Percentiles rank a stretch among this genome's conserved stretches.
These are phyloP conservation scores for Metarhizium humberi DNA, from an alignment of 2,329 filamentous ascomycete species.

Conservation along the genomic window DNA sequence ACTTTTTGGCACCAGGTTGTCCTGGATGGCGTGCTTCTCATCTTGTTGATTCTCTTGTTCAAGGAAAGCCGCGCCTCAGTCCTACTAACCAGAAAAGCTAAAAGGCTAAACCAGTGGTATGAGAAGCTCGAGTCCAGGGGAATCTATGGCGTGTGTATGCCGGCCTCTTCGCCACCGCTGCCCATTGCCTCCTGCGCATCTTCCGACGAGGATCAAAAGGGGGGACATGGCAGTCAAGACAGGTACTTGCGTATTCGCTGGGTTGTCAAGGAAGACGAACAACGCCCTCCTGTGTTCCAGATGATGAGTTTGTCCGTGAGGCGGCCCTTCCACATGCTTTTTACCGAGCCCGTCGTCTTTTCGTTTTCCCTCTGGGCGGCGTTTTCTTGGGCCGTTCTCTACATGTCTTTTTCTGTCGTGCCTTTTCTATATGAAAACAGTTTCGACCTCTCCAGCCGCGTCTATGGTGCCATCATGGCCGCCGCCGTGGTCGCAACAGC, in stretches of 20 bases:
- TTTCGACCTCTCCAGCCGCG: slow-evolving; percentile 58
- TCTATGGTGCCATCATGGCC: slow-evolving; percentile 65
- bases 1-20: slow-evolving; percentile 83
- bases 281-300: slow-evolving; percentile 54
- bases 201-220: neutral
- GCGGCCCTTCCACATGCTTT: slow-evolving; percentile 68
- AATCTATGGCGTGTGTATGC: slow-evolving; percentile 36
- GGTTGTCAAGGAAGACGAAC: slow-evolving; percentile 71
- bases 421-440: slow-evolving; percentile 62
- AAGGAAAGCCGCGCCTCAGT: slow-evolving; percentile 77
- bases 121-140: slow-evolving; percentile 60
- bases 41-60: slow-evolving; percentile 60
- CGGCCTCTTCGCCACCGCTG: slow-evolving; percentile 3
- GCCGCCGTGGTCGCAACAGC: slow-evolving; percentile 57
- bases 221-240: neutral
- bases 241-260: slow-evolving; percentile 54
- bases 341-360: slow-evolving; percentile 71
- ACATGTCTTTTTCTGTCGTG: slow-evolving; percentile 73
- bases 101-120: slow-evolving; percentile 69
- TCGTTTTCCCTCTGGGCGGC: slow-evolving; percentile 85
- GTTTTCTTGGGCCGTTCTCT: slow-evolving; percentile 84
- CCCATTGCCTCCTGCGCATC: slow-evolving; percentile 11
- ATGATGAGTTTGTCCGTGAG: slow-evolving; percentile 68
- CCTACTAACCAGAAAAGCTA: slow-evolving; percentile 66
- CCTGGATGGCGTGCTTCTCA: slow-evolving; percentile 47